phyloP scores from a whole-genome alignment of 257 asterid genomes.

The Capsicum chinense region DNA sequence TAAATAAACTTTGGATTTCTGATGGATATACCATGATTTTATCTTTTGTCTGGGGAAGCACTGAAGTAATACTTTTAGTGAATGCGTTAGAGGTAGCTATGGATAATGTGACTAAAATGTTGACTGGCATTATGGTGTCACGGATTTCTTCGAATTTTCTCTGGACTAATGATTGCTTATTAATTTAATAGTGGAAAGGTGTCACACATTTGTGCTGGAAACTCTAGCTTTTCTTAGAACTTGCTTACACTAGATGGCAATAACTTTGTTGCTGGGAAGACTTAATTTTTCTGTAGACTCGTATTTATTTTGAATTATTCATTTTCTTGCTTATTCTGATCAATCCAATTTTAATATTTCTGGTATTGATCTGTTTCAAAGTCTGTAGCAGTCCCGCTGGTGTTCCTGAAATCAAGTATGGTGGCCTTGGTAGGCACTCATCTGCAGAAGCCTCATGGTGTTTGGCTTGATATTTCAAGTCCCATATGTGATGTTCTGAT shows the following conservation, averaged over 20 bases:
- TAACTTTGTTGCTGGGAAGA: conserved; percentile 71
- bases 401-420: conserved; percentile 79
- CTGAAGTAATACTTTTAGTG: conserved; percentile 56
- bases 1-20: conserved; percentile 82
- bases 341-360: background rate
- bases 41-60: conserved; percentile 80
- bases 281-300: background rate
- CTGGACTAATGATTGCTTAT: conserved; percentile 8
- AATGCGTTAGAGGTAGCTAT: conserved; percentile 40
- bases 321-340: background rate
- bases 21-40: conserved; percentile 77
- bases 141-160: background rate
- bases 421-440: conserved; percentile 48
- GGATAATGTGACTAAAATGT: conserved; percentile 29
- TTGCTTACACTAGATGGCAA: conserved; percentile 76
- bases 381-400: conserved; percentile 80
- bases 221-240: conserved; percentile 69
- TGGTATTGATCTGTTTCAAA: conserved; percentile 37
- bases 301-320: background rate
- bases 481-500: conserved; percentile 61
- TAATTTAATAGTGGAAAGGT: conserved; percentile 67
- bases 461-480: conserved; percentile 68
- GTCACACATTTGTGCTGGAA: conserved; percentile 64
- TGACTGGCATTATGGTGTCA: background rate
- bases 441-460: conserved; percentile 57